Percentiles rank a stretch among this genome's conserved stretches.
Conservation (phyloP, 306 rosid genomes). For the Ammopiptanthus mongolicus region DNA sequence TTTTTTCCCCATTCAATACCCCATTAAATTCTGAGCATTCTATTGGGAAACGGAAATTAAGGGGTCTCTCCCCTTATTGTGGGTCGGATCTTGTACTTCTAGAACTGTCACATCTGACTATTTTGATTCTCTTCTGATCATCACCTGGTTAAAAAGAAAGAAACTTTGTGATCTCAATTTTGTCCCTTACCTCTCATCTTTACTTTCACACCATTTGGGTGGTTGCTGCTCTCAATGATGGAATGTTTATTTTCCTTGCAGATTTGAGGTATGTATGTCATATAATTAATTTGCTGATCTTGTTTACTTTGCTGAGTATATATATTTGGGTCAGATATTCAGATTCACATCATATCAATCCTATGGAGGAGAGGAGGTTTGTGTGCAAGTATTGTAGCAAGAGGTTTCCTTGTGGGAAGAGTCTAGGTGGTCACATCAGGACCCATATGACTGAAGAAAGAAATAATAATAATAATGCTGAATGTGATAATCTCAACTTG, state of each 20-base stretch:
- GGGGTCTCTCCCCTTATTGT: constrained; percentile 32
- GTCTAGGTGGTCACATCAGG: constrained; percentile 79
- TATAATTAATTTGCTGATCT: constrained; percentile 1
- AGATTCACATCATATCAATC: constrained; percentile 1
- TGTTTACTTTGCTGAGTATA: constrained; percentile 18
- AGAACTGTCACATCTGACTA: constrained; percentile 68
- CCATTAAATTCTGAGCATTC: constrained; percentile 30
- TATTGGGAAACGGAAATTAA: constrained; percentile 40
- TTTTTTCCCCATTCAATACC: not conserved
- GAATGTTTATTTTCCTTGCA: not conserved
- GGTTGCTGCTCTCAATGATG: not conserved
- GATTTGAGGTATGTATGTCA: constrained; percentile 17
- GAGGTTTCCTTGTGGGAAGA: constrained; percentile 69
- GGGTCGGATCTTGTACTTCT: constrained; percentile 85
- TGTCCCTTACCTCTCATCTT: constrained; percentile 5
- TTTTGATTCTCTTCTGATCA: constrained; percentile 39
- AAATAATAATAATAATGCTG: not conserved
- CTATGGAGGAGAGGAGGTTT: constrained; percentile 43
- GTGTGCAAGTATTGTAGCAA: constrained; percentile 68
- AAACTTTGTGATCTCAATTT: constrained; percentile 47
- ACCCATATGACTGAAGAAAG: constrained; percentile 50
- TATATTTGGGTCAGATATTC: constrained; percentile 5
- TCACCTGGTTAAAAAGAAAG: constrained; percentile 25
- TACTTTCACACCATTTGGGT: not conserved
- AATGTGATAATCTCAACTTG: constrained; percentile 21